Conservation (phyloP, 2,329 filamentous ascomycete species). For the Plectosphaerella cucumerina region DNA sequence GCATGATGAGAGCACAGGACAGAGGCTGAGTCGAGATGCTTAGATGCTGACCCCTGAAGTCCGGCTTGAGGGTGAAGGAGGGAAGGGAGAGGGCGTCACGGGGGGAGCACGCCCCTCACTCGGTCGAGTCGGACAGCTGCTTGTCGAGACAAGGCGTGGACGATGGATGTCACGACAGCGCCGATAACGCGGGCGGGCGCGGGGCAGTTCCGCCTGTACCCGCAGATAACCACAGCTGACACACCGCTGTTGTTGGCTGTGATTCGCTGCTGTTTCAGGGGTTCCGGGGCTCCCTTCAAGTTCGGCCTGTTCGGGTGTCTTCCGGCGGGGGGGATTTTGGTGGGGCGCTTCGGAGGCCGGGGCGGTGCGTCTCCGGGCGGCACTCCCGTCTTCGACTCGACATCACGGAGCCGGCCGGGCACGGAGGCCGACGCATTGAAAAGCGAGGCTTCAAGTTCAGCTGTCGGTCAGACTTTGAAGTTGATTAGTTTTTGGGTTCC, state of each 20-base stretch:
- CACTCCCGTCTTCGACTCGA: too few species aligned
- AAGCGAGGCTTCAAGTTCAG: too few species aligned
- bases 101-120: conserved; percentile 3
- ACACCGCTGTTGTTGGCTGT: conserved; percentile 8
- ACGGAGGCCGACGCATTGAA: too few species aligned
- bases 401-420: too few species aligned
- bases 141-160: conserved; percentile 10
- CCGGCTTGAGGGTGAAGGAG: background rate
- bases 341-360: too few species aligned
- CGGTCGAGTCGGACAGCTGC: background rate
- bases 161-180: background rate
- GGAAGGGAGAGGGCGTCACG: conserved; percentile 4
- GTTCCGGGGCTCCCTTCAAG: background rate
- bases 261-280: conserved; percentile 6
- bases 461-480: too few species aligned
- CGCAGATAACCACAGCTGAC: conserved; percentile 14
- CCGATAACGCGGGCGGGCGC: background rate
- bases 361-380: too few species aligned
- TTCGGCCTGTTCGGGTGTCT: too few species aligned
- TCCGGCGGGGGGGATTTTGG: background rate
- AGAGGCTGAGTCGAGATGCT: background rate
- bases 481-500: too few species aligned
- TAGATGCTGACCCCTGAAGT: background rate
- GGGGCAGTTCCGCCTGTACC: conserved; percentile 13
- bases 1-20: background rate